Base-by-base conservation (phyloP, 1,284 basidiomycete genomes). In the Abortiporus biennis region DNA sequence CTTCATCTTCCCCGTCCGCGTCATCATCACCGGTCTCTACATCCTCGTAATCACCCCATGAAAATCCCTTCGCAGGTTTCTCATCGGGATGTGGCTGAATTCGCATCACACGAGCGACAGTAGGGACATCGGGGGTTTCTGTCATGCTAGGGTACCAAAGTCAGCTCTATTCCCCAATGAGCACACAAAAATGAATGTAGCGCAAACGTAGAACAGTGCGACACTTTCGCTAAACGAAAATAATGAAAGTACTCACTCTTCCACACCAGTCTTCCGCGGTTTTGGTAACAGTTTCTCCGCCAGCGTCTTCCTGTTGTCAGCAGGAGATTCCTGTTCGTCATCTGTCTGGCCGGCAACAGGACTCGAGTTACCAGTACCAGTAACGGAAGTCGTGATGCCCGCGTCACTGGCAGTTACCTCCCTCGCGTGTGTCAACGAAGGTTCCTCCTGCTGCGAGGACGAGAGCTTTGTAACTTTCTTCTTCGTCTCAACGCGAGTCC, bases 11-110 rank as follows among this genome's bases (percentile, higher is more conserved):
- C 8, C 67, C 75, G 47, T 74, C 78, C 3, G 71, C 74, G 44
- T 79, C 76, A 40, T 75, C 71, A 23, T 66, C 72, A 4, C 61
- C 64, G 23, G 53, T 47, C 39, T 72, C 68, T 16, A 78, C 75
- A 43, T 85, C 80, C 44, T 86, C 85, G 53, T 86, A 86, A 62
- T 86, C 83, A 0, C 64, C 78, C 83, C 81, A 85, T 0, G 80
- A 76, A 58, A 80, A 84, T 0, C 82, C 82, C 9, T 67, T 60
- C 3, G 74, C 78, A 13, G 82, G 80, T 33, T 68, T 63, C 45
- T 84, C 77, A 40, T 68, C 68, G 12, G 74, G 62, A 3, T 52
- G 58, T 4, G 83, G 74, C 46, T 69, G 69, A 2, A 85, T 70
- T 11, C 78, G 78, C 66, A 83, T 74, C 37, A 85, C 80, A 25